Evolutionary conservation across 805 yeast species (phyloP).

Genomic region (Suhomyces vadensis): DNA sequence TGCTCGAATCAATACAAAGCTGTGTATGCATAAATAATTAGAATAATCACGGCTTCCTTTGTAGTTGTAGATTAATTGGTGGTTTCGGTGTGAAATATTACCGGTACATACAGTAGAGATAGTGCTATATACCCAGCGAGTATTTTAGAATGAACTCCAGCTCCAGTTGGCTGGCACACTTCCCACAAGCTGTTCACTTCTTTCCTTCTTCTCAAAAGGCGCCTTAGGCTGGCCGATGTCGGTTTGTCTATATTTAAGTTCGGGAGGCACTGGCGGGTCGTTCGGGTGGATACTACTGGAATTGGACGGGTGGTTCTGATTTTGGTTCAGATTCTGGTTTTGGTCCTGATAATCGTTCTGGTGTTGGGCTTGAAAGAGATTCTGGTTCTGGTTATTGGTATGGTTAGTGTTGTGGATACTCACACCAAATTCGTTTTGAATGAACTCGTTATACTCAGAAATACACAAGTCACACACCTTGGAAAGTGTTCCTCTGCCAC

Average conservation of each 20-base stretch:
- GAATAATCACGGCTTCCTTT: too few species aligned
- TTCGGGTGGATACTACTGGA: too few species aligned
- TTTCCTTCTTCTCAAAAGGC: constrained; percentile 18
- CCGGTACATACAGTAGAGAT: too few species aligned
- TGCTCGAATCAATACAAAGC: too few species aligned
- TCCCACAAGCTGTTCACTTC: constrained; percentile 45
- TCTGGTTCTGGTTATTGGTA: neutral
- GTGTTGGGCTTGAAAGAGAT: neutral
- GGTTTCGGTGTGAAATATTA: too few species aligned
- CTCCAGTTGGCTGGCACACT: constrained; percentile 75
- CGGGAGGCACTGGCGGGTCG: neutral
- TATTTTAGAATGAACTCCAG: constrained; percentile 74
- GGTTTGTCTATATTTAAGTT: neutral
- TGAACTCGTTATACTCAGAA: constrained; percentile 56
- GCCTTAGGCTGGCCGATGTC: constrained; percentile 1
- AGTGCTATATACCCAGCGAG: too few species aligned
- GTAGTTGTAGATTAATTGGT: too few species aligned
- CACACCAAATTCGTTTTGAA: constrained; percentile 42
- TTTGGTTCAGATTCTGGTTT: neutral
- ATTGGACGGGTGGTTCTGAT: neutral
- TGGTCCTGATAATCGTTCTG: too few species aligned
- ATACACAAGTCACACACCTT: constrained; percentile 73
- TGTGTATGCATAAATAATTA: too few species aligned
- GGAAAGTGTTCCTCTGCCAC: constrained; percentile 63
- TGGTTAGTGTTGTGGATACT: constrained; percentile 10